These are phyloP conservation scores for Diaporthe humulicola DNA, from an alignment of 2,329 filamentous ascomycete genomes.

Conservation along the genomic window DNA sequence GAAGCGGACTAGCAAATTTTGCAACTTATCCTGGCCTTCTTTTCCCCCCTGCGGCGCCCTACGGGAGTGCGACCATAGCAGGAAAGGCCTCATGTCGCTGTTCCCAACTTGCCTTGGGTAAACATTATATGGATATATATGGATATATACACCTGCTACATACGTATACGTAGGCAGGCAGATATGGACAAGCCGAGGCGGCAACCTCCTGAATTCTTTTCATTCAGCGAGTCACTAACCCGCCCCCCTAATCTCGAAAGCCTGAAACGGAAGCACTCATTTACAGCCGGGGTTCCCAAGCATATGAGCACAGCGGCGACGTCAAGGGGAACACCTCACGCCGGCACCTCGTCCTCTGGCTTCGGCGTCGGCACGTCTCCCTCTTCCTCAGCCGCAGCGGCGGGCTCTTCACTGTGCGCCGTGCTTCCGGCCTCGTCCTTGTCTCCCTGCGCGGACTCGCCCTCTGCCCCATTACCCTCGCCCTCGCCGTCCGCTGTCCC, in stretches of 20 bases:
- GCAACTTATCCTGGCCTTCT: background rate
- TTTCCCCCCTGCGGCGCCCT: no score
- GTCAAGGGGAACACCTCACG: constrained; percentile 7
- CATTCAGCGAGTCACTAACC: background rate
- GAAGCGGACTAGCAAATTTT: background rate
- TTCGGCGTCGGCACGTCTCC: constrained; percentile 35
- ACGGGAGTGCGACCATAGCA: background rate
- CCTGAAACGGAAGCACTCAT: constrained; percentile 31
- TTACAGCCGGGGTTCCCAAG: constrained; percentile 4
- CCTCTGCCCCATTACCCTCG: constrained; percentile 28
- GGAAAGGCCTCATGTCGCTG: background rate
- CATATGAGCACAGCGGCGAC: background rate
- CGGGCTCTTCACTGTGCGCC: constrained; percentile 5
- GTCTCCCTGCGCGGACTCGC: constrained; percentile 15
- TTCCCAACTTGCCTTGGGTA: constrained; percentile 25
- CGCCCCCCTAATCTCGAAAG: background rate
- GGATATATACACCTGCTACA: constrained; percentile 36
- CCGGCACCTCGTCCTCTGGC: constrained; percentile 22
- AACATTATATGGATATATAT: constrained; percentile 35
- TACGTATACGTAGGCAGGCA: constrained; percentile 36
- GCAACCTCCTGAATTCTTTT: background rate
- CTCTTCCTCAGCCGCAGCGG: constrained; percentile 24
- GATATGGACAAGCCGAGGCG: constrained; percentile 25
- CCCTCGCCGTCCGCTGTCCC: constrained; percentile 67
- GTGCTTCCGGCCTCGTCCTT: constrained; percentile 21